phyloP scores from a whole-genome alignment of 768 basidiomycete genomes.

The Sistotremastrum suecicum region DNA sequence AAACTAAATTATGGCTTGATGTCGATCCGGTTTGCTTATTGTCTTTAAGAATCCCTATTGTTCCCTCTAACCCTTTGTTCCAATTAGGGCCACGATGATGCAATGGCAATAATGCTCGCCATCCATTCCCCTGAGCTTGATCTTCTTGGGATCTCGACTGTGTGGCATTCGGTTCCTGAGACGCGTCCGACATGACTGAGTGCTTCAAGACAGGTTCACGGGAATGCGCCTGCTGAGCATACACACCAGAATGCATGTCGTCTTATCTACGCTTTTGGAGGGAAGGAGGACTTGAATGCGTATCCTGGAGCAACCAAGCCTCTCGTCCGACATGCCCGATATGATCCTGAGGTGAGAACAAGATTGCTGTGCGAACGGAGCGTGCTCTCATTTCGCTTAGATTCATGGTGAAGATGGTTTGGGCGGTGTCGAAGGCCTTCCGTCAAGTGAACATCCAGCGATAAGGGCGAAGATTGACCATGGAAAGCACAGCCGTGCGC shows the following conservation, averaged over 20 bases:
- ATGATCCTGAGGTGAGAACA: conserved; percentile 35
- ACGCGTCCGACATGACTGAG: neutral
- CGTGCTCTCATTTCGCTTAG: conserved; percentile 8
- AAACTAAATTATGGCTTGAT: conserved; percentile 41
- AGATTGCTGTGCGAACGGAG: neutral
- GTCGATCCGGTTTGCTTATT: conserved; percentile 40
- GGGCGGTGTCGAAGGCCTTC: conserved; percentile 72
- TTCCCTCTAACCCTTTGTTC: neutral
- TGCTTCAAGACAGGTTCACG: conserved; percentile 45
- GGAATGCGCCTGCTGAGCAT: conserved; percentile 51
- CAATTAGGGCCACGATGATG: conserved; percentile 77
- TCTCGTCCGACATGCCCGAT: conserved; percentile 42
- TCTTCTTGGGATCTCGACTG: conserved; percentile 76
- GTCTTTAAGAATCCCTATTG: neutral
- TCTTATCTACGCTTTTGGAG: conserved; percentile 64
- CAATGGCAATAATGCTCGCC: conserved; percentile 68
- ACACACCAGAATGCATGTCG: conserved; percentile 65
- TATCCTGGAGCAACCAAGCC: conserved; percentile 61
- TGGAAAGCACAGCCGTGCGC: conserved; percentile 33
- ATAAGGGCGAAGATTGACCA: conserved; percentile 30
- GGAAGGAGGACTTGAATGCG: conserved; percentile 39
- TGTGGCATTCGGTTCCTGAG: conserved; percentile 17
- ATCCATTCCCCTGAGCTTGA: conserved; percentile 47
- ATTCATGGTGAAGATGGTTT: conserved; percentile 80
- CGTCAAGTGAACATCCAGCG: conserved; percentile 29